These are phyloP conservation scores for Saccharum hybrid DNA, from an alignment of 202 grass and related monocot genomes.

Conservation along the genomic window DNA sequence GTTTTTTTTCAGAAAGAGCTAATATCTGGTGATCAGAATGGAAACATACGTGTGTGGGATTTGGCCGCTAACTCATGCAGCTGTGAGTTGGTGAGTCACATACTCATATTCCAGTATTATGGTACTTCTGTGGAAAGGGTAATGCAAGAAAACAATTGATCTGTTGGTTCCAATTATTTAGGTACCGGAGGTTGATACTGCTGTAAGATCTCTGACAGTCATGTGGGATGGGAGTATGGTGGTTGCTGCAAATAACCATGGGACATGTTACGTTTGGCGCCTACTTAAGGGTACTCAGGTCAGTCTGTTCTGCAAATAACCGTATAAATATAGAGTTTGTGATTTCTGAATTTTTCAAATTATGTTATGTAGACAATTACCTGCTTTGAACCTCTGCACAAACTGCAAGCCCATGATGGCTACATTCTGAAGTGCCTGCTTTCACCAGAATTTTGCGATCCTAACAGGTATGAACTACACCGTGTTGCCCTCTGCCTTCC, in stretches of 20 bases:
- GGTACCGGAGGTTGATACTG: slow-evolving; percentile 94
- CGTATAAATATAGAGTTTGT: slow-evolving; percentile 19
- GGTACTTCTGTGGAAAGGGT: neutral
- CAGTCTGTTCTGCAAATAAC: neutral
- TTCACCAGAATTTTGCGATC: slow-evolving; percentile 93
- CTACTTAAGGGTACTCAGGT: slow-evolving; percentile 90
- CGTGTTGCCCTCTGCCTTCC: too few species aligned
- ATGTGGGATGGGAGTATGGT: slow-evolving; percentile 99
- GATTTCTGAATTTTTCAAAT: slow-evolving; percentile 27
- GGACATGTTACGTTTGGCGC: slow-evolving; percentile 94
- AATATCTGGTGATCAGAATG: slow-evolving; percentile 98
- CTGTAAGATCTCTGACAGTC: slow-evolving; percentile 94
- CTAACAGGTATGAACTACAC: slow-evolving; percentile 56
- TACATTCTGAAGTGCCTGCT: slow-evolving; percentile 92
- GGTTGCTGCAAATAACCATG: slow-evolving; percentile 91
- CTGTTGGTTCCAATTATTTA: slow-evolving; percentile 40
- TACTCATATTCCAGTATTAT: slow-evolving; percentile 1
- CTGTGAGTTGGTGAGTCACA: slow-evolving; percentile 85
- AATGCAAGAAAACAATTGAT: slow-evolving; percentile 28
- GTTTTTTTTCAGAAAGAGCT: slow-evolving; percentile 83
- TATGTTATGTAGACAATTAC: slow-evolving; percentile 69
- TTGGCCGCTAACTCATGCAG: slow-evolving; percentile 94
- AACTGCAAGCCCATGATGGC: slow-evolving; percentile 89
- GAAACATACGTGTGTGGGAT: slow-evolving; percentile 98
- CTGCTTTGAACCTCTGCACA: slow-evolving; percentile 87